Base-by-base conservation (phyloP, 345 rosid species). In the Draba incana region DNA sequence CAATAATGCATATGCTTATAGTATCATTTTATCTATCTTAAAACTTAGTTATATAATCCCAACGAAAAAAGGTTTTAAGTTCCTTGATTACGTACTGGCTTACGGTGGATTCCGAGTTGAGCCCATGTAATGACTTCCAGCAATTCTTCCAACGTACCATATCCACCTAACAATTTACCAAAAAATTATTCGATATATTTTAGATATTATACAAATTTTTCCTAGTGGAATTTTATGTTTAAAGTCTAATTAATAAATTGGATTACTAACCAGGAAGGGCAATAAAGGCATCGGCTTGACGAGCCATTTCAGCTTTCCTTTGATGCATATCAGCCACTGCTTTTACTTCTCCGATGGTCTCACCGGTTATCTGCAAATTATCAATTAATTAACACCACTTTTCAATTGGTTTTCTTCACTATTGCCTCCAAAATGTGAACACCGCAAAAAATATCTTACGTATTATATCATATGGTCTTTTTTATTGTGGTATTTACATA, bases 81-180 rank as follows among this genome's bases (percentile, higher is more conserved):
- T 67, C 23, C 2, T 3, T 60, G 73, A 75, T 52, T 57, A 52
- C 88, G 80, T 84, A 90, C 97, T 57, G 98, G 98, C 79, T 92
- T 92, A 47, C 78, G 81, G 79, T 92, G 98, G 78, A 92, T 92
- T 28, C 97, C 92, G 12, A 92, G 97, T 81, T 92, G 98, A 60
- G 97, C 96, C 98, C 98, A 88, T 31, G 98, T 90, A 73, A 92
- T 92, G 60, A 90, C 97, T 82, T 92, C 98, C 28, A 92, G 90
- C 70, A 92, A 73, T 65, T 92, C 98, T 71, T 92, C 98, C 0
- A 92, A 90, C 28, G 98, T 92, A 35, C 98, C 98, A 73, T 92
- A 92, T 30, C 98, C 98, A 71, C 98, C 98, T 93, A 68, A 45
- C 49, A 53, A 13, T 52, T 67, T 28, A 51, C 50, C 51, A 58